phyloP scores from a whole-genome alignment of 768 basidiomycete species.

The Suillus occidentalis region DNA sequence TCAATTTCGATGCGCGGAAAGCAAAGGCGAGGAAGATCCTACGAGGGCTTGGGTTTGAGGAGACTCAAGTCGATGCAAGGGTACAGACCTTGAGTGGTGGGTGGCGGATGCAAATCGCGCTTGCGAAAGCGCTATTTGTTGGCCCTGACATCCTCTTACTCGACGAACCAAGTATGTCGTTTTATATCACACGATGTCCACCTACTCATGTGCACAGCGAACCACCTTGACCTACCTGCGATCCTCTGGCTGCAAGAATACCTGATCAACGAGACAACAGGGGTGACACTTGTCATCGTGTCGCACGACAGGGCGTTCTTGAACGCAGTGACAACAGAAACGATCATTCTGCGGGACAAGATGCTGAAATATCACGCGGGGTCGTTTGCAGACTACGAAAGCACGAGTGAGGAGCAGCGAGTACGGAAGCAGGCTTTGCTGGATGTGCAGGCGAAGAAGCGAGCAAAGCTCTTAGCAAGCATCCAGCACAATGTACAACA shows the following conservation, averaged over 20 bases:
- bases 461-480: conserved; percentile 49
- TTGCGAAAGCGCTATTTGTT: conserved; percentile 59
- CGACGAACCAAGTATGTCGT: conserved; percentile 46
- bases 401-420: conserved; percentile 44
- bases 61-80: conserved; percentile 28
- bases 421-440: conserved; percentile 46
- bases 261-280: conserved; percentile 39
- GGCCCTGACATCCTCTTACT: conserved; percentile 57
- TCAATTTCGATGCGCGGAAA: conserved; percentile 9
- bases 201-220: conserved; percentile 22
- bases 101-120: conserved; percentile 61
- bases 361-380: conserved; percentile 57
- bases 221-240: conserved; percentile 49
- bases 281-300: conserved; percentile 54
- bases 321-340: conserved; percentile 58
- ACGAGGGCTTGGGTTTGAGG: conserved; percentile 57
- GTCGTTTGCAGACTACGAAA: conserved; percentile 51
- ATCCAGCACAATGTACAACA: conserved; percentile 51
- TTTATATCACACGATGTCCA: conserved; percentile 23
- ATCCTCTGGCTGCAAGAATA: conserved; percentile 56
- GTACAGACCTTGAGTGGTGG: conserved; percentile 56
- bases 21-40: conserved; percentile 49
- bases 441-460: conserved; percentile 46
- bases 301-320: conserved; percentile 68
- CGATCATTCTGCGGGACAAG: conserved; percentile 56